Percentiles rank a stretch among this genome's conserved stretches.
Evolutionary conservation across 805 yeast genomes (phyloP).

Genomic region (Clavispora carvajalis): DNA sequence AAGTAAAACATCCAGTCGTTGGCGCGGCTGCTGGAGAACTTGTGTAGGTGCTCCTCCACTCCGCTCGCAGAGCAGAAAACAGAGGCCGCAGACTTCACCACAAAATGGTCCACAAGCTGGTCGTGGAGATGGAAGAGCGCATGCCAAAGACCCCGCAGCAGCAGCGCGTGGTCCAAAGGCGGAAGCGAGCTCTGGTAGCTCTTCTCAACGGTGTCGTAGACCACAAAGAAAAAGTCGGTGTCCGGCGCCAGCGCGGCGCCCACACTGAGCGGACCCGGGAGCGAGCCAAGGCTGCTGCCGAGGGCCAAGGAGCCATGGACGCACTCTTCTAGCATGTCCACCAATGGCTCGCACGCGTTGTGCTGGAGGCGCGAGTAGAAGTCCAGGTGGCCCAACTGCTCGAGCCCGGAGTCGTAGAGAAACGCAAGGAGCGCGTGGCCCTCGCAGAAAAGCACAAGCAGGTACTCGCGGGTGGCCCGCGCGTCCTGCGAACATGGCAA

Average conservation of each 20-base stretch:
- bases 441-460: conserved; percentile 25
- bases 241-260: conserved; percentile 12
- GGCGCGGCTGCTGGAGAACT: conserved; percentile 30
- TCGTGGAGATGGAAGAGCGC: conserved; percentile 37
- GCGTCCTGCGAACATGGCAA: too few species aligned
- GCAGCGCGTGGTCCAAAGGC: conserved; percentile 18
- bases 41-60: conserved; percentile 34
- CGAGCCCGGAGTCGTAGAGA: conserved; percentile 25
- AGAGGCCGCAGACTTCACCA: conserved; percentile 18
- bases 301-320: conserved; percentile 16
- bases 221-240: conserved; percentile 33
- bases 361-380: conserved; percentile 21
- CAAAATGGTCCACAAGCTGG: conserved; percentile 28
- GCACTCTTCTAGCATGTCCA: conserved; percentile 19
- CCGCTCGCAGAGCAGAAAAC: conserved; percentile 18
- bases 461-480: conserved; percentile 23
- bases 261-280: conserved; percentile 19
- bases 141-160: conserved; percentile 13
- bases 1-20: conserved; percentile 42
- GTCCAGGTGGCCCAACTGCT: conserved; percentile 16
- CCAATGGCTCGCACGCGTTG: conserved; percentile 15
- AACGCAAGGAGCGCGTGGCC: conserved; percentile 20
- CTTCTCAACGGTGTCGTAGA: conserved; percentile 22
- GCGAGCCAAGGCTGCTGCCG: conserved; percentile 25
- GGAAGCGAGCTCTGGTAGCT: conserved; percentile 35